A percentile compares a stretch with the other conserved stretches of the same genome.
Evolutionary conservation across 345 rosid genomes (phyloP).

Genomic region (Camelina sativa): DNA sequence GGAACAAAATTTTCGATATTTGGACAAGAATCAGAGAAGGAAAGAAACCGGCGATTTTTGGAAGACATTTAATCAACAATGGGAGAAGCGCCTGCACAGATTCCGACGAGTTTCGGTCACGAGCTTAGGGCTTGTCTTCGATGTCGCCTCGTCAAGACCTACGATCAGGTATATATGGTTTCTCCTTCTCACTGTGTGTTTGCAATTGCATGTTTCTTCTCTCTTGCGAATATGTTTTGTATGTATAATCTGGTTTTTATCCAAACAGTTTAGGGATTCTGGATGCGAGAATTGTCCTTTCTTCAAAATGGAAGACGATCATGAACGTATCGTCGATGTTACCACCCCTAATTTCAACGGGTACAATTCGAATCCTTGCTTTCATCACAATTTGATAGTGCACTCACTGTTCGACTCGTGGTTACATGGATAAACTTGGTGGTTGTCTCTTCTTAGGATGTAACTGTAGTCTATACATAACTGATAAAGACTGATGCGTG

Average conservation of each 20-base stretch:
- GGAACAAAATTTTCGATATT: no score
- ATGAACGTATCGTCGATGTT: conserved; percentile 82
- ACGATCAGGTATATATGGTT: conserved; percentile 65
- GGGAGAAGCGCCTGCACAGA: conserved; percentile 77
- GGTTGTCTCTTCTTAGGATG: conserved; percentile 6
- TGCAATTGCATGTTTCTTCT: conserved; percentile 23
- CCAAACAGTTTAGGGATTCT: conserved; percentile 67
- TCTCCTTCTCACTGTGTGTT: not conserved
- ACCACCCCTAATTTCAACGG: conserved; percentile 86
- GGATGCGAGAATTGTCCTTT: conserved; percentile 90
- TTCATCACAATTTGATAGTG: not conserved
- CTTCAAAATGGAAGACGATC: conserved; percentile 84
- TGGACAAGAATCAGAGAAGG: no score
- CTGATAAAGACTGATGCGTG: conserved; percentile 4
- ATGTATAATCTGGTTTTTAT: conserved; percentile 5
- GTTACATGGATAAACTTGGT: not conserved
- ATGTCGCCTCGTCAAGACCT: conserved; percentile 87
- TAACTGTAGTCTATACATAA: not conserved
- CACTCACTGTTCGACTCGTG: not conserved
- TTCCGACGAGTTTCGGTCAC: conserved; percentile 93
- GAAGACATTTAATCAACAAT: conserved; percentile 22
- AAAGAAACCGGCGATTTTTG: not conserved
- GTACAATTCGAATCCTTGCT: conserved; percentile 39
- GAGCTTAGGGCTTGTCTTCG: conserved; percentile 90
- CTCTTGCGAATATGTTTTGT: not conserved